Evolutionary conservation across 352 stramenopile genomes (phyloP), one percentile per base, ranked within the genome.

Genomic region (Globisporangium abappressorium): DNA sequence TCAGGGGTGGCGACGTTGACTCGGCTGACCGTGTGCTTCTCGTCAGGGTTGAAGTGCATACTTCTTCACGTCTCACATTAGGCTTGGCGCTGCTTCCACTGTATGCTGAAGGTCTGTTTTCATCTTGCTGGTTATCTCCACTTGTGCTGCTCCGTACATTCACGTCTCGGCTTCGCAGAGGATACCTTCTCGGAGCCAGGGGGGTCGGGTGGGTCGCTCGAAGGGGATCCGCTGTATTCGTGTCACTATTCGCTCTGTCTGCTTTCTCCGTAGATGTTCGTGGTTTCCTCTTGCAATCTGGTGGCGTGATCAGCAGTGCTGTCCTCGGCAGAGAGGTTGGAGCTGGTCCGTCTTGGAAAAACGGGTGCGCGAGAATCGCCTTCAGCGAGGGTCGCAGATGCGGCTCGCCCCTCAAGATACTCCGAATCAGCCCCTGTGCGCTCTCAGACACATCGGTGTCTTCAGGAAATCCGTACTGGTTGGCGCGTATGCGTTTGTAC

Each of bases 401-500:
- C 12, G 89, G 90, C 33, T 96, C 89, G 33, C 84, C 79, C 3
- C 82, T 76, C 69, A 96, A 64, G 22, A 96, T 95, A 24, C 71
- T 79, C 1, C 79, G 79, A n/a, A 96, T 79, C 9, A 97, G 72
- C 18, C 76, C 85, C 65, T 94, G 84, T 5, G 90, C 87, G 7
- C 72, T 81, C 7, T 83, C 68, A 1, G 93, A 98, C 8, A 99
- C 79, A 6, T 90, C 74, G 3, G 96, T 76, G 58, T 94, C 71
- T 7, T 89, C 79, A 0, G 97, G 97, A 64, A 99, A 99, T 22
- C 84, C 85, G 74, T 99, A 99, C 58, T 98, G 83, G 72, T 99
- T 99, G 7, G 87, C 87, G 34, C 98, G 81, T 64, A 99, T 99
- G 53, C 97, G 89, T 43, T 98, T 97, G 80, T 99, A 99, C 0